Conservation (phyloP, 306 rosid species). For the Argentina anserina region DNA sequence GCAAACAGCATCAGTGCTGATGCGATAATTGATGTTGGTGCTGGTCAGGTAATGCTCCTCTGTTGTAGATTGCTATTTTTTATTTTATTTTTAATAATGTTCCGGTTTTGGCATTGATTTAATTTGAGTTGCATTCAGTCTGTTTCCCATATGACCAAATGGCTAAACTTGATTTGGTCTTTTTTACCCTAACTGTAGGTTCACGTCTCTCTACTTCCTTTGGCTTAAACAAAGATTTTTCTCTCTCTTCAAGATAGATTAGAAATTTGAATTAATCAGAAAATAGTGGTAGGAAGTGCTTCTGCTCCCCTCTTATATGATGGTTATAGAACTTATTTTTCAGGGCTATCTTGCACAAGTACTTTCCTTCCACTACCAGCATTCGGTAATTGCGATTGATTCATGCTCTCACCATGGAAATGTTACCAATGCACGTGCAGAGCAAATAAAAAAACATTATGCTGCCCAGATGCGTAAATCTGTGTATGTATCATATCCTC, state of each 20-base stretch:
- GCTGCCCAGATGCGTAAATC: constrained; percentile 68
- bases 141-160: background rate
- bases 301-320: background rate
- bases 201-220: background rate
- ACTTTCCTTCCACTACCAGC: constrained; percentile 76
- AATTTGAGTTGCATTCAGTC: background rate
- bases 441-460: constrained; percentile 65
- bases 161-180: background rate
- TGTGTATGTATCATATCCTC: constrained; percentile 36
- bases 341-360: constrained; percentile 97
- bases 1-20: constrained; percentile 48
- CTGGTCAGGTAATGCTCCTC: constrained; percentile 73
- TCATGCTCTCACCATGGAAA: constrained; percentile 89
- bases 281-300: background rate
- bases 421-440: constrained; percentile 70
- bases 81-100: no score
- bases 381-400: constrained; percentile 80
- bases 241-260: background rate
- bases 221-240: background rate
- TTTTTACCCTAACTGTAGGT: background rate
- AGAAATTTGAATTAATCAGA: background rate
- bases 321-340: constrained; percentile 13
- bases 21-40: constrained; percentile 78
- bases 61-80: constrained; percentile 14
- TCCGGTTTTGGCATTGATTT: background rate